Base-by-base conservation (phyloP, 495 filamentous ascomycete species). In the Pseudevernia furfuracea region DNA sequence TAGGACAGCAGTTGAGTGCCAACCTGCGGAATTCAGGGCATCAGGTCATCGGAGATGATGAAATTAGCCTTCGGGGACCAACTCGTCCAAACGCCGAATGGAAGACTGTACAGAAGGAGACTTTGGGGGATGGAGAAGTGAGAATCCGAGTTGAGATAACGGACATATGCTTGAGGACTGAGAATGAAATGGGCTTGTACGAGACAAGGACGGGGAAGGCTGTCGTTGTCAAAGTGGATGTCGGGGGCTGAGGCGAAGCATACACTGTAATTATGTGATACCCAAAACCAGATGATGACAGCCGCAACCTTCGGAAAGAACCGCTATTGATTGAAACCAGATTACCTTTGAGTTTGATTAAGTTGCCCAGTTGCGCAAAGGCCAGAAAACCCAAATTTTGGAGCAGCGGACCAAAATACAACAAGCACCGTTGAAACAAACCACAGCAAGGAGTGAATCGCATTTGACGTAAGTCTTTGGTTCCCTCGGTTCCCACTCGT, bases 171-270 rank as follows among this genome's bases (percentile, higher is more conserved):
- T 44, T 74, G 23, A 61, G 72, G 28, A 55, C 59, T 38, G 71
- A 71, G 44, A 75, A 68, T 66, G 70, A 69, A 28, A 70, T 75
- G 66, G 73, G 74, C 10, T 61, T 75, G 30, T 74, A 70, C 68
- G 71, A 74, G 41, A 74, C 71, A 14, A 63, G 64, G 52, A 68
- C 65, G 37, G 73, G 73, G 4, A 68, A 55, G n/a, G 66, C 59
- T 9, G 41, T 70, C 44, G 66, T 70, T 4, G 46, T 70, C n/a
- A 52, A 25, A 7, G 49, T 68, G 25, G 66, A 68, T 59, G n/a
- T 70, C 36, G 65, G 61, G 36, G 38, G 28, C 21, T 65, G 57
- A 58, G 19, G 39, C 32, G 39, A 9, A 49, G 11, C 19, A 43
- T 10, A 7, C 28, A 21, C 25, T n/a, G 25, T 25, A 8, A 4